Evolutionary conservation across 2,329 filamentous ascomycete species (phyloP).

Genomic region (Uncinocarpus reesii): DNA sequence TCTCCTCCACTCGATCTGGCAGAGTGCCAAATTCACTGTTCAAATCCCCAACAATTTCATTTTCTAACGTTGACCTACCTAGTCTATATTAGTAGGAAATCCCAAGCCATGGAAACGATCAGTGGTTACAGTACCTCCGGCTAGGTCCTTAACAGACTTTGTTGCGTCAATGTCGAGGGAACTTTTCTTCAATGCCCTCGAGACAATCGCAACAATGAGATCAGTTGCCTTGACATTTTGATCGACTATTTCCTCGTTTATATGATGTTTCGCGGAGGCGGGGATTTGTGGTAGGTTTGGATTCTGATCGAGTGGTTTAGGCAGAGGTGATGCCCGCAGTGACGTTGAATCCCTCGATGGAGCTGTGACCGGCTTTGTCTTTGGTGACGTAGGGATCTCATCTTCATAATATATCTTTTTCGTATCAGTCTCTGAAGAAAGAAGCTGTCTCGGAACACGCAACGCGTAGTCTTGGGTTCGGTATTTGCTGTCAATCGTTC

Average conservation of each 20-base stretch:
- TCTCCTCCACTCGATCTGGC: conserved; percentile 34
- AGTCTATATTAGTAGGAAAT: not conserved
- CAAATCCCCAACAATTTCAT: conserved; percentile 38
- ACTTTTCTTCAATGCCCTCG: conserved; percentile 25
- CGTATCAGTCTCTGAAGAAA: conserved; percentile 18
- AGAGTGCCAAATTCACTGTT: conserved; percentile 33
- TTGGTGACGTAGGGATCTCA: not conserved
- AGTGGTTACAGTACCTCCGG: conserved; percentile 18
- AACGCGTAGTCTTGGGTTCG: conserved; percentile 18
- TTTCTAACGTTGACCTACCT: conserved; percentile 38
- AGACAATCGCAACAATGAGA: conserved; percentile 24
- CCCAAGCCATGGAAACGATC: not conserved
- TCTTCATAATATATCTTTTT: conserved; percentile 22
- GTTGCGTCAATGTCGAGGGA: conserved; percentile 20
- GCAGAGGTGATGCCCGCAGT: not conserved
- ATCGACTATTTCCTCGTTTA: conserved; percentile 12
- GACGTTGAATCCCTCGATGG: not conserved
- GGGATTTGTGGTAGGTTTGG: not conserved
- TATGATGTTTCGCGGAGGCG: not conserved
- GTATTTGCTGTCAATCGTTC: conserved; percentile 24
- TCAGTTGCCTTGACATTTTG: conserved; percentile 19
- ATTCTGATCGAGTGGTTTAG: not conserved
- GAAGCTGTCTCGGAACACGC: conserved; percentile 20
- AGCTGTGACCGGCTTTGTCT: conserved; percentile 8
- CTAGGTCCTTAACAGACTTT: conserved; percentile 29